phyloP scores from a whole-genome alignment of 148 eudicot genomes.

The Fagopyrum homotropicum region DNA sequence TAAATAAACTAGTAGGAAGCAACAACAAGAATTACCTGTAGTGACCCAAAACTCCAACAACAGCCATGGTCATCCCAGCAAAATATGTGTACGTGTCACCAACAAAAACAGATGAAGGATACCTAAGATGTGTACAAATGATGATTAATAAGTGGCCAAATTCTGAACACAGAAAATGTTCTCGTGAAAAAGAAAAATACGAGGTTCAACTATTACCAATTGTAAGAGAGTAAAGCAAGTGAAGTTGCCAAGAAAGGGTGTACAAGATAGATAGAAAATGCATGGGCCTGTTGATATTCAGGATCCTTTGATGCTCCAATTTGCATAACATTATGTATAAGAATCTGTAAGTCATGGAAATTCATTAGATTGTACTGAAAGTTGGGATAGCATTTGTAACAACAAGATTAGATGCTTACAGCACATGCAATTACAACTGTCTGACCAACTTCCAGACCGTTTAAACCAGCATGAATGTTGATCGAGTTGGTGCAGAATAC shows the following conservation, averaged over 20 bases:
- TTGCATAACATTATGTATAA: slow-evolving; percentile 90
- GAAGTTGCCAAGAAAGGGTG: slow-evolving; percentile 96
- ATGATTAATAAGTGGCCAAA: background rate
- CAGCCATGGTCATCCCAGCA: slow-evolving; percentile 99
- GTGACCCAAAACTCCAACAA: slow-evolving; percentile 91
- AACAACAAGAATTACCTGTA: slow-evolving; percentile 54
- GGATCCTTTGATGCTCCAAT: slow-evolving; percentile 70
- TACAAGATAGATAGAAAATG: slow-evolving; percentile 89
- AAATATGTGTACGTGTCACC: slow-evolving; percentile 98
- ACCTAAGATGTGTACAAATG: slow-evolving; percentile 36
- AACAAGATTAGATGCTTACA: slow-evolving; percentile 43
- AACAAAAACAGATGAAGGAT: slow-evolving; percentile 96
- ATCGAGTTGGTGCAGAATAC: slow-evolving; percentile 94
- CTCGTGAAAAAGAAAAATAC: background rate
- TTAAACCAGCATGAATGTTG: slow-evolving; percentile 96
- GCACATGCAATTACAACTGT: slow-evolving; percentile 84
- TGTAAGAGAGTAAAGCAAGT: slow-evolving; percentile 78
- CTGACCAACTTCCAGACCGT: slow-evolving; percentile 99
- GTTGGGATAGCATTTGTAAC: background rate
- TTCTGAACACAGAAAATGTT: background rate
- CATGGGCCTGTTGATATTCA: slow-evolving; percentile 92
- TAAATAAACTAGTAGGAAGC: slow-evolving; percentile 31
- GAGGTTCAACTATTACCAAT: slow-evolving; percentile 49
- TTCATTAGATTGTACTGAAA: slow-evolving; percentile 16
- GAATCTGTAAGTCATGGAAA: slow-evolving; percentile 42